Conservation (phyloP, 2,329 filamentous ascomycete species). For the Chaetoscypha palmicola region DNA sequence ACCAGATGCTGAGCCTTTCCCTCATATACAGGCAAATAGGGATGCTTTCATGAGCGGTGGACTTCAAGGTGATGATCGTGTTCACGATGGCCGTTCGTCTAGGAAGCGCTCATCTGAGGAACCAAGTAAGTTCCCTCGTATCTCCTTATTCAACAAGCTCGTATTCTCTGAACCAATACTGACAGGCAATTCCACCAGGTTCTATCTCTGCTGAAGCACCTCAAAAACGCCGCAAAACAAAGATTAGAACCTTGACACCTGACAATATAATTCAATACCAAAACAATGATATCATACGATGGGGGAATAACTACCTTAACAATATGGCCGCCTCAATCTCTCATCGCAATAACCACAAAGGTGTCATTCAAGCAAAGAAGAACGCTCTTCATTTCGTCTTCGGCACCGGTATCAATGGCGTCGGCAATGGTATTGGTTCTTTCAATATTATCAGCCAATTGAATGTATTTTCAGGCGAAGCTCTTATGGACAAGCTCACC, state of each 20-base stretch:
- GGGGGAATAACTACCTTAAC: constrained; percentile 49
- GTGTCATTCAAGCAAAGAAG: constrained; percentile 46
- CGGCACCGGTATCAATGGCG: constrained; percentile 47
- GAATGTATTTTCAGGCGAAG: constrained; percentile 50
- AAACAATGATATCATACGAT: constrained; percentile 48
- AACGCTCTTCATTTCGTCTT: constrained; percentile 57
- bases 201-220: too few species aligned
- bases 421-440: constrained; percentile 41
- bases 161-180: too few species aligned
- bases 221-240: constrained; percentile 30
- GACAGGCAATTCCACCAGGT: too few species aligned
- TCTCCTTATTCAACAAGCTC: too few species aligned
- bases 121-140: too few species aligned
- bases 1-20: constrained; percentile 29
- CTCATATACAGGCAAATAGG: neutral
- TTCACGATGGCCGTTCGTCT: constrained; percentile 20
- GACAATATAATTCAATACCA: constrained; percentile 46
- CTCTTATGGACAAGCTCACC: constrained; percentile 37
- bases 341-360: constrained; percentile 38
- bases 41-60: constrained; percentile 21
- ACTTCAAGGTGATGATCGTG: constrained; percentile 15
- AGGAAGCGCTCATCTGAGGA: constrained; percentile 14
- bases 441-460: constrained; percentile 41
- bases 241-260: constrained; percentile 35
- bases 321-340: constrained; percentile 49